Evolutionary conservation across 1,139 yeast species (phyloP).

Genomic region (Pichia sp.): DNA sequence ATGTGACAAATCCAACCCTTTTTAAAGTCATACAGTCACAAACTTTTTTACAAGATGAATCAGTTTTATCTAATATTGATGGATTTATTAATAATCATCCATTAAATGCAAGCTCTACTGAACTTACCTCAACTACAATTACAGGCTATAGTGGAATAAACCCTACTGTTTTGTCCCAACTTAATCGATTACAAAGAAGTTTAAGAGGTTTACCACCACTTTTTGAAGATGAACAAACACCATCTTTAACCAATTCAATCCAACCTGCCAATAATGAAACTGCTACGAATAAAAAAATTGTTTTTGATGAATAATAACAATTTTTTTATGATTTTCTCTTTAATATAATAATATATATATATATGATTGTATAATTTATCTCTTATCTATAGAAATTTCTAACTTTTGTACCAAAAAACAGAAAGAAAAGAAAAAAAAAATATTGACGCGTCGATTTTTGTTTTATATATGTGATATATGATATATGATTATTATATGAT

Average conservation of each 20-base stretch:
- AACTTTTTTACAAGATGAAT: constrained; percentile 15
- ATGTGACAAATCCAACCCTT: constrained; percentile 13
- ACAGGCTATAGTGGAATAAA: constrained; percentile 27
- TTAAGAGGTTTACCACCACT: constrained; percentile 54
- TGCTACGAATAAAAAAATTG: constrained; percentile 19
- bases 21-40: constrained; percentile 14
- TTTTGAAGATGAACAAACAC: constrained; percentile 19
- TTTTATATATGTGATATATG: too few species aligned
- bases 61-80: constrained; percentile 13
- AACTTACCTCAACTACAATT: not conserved
- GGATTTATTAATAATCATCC: constrained; percentile 12
- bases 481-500: too few species aligned
- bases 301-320: constrained; percentile 21
- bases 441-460: too few species aligned
- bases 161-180: constrained; percentile 37
- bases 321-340: too few species aligned
- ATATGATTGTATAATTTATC: too few species aligned
- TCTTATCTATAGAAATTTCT: too few species aligned
- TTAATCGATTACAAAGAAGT: constrained; percentile 51
- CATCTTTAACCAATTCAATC: constrained; percentile 8
- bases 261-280: not conserved
- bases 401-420: too few species aligned
- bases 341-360: too few species aligned
- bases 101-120: not conserved
- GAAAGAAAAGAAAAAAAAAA: too few species aligned